Evolutionary conservation across 768 basidiomycete genomes (phyloP), one percentile per base, ranked within the genome.

Genomic region (Myochromella boudieri): DNA sequence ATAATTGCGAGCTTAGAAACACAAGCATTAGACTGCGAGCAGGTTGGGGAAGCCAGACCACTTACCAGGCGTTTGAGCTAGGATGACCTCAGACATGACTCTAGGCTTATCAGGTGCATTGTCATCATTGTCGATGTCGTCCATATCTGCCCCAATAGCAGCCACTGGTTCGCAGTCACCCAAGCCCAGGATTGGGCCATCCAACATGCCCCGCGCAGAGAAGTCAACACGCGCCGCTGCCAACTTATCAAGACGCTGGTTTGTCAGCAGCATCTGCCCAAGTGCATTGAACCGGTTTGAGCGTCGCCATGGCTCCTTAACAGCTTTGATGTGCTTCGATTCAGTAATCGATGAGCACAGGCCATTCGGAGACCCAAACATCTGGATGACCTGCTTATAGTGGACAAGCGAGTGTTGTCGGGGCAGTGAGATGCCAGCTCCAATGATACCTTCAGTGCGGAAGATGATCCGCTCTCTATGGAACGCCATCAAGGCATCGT

Each of bases 281-380:
- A 60, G 49, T 17, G 60, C 47, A 15, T 57, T 24, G 28, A 44
- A 52, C 10, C 25, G 57, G 37, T 42, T 60, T 20, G 58, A 58
- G 3, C 49, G 41, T 3, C 41, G 51, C 56, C 49, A 61, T n/a
- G 60, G 58, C 41, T 57, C 44, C 36, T 61, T 61, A 4, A 60
- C n/a, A n/a, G n/a, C n/a, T n/a, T n/a, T n/a, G n/a, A n/a, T n/a
- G n/a, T n/a, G n/a, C n/a, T 57, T 60, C 4, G 45, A 43, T 2
- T 14, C 7, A 11, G 18, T 25, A 39, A 57, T 58, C 31, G 60
- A n/a, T n/a, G n/a, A n/a, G n/a, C n/a, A n/a, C n/a, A n/a, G n/a
- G n/a, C n/a, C n/a, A n/a, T n/a, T n/a, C 57, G 10, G 15, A 11
- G 20, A 60, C 31, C 7, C 14, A 29, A 3, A 57, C 46, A 42